phyloP scores from a whole-genome alignment of 305 asterid genomes.

The Vinca major region DNA sequence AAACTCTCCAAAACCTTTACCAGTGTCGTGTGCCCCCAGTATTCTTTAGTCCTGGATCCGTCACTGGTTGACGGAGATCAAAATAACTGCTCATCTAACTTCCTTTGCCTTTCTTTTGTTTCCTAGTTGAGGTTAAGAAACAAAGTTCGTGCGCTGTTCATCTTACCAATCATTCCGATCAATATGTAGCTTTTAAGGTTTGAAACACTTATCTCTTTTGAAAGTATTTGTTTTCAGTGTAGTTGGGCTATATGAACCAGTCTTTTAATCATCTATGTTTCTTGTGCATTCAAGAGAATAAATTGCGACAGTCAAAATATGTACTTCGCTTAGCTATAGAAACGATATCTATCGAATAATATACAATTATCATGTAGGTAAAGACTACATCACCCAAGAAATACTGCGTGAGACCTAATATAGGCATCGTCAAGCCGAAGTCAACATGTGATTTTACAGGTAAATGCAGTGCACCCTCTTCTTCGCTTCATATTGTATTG shows the following conservation, averaged over 20 bases:
- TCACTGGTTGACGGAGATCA: no score
- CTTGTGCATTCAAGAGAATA: not conserved
- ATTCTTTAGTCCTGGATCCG: no score
- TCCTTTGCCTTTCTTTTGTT: conserved; percentile 21
- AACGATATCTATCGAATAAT: conserved; percentile 3
- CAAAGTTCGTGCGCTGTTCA: conserved; percentile 60
- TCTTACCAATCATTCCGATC: conserved; percentile 63
- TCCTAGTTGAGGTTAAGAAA: conserved; percentile 77
- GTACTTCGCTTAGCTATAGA: not conserved
- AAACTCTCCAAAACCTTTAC: no score
- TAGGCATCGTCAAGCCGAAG: conserved; percentile 74
- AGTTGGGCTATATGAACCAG: not conserved
- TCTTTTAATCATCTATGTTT: not conserved
- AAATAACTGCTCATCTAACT: conserved; percentile 2
- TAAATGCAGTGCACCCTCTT: conserved; percentile 11
- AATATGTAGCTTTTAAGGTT: conserved; percentile 87
- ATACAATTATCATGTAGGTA: conserved; percentile 46
- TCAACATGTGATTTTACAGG: conserved; percentile 67
- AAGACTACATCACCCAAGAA: conserved; percentile 94
- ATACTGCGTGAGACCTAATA: conserved; percentile 80
- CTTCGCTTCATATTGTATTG: no score
- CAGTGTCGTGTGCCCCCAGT: no score
- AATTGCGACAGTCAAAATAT: not conserved
- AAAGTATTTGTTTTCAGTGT: conserved; percentile 16
- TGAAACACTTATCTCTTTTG: no score